Evolutionary conservation across 169 alveolate genomes (phyloP).

Genomic region (Eimeria praecox): DNA sequence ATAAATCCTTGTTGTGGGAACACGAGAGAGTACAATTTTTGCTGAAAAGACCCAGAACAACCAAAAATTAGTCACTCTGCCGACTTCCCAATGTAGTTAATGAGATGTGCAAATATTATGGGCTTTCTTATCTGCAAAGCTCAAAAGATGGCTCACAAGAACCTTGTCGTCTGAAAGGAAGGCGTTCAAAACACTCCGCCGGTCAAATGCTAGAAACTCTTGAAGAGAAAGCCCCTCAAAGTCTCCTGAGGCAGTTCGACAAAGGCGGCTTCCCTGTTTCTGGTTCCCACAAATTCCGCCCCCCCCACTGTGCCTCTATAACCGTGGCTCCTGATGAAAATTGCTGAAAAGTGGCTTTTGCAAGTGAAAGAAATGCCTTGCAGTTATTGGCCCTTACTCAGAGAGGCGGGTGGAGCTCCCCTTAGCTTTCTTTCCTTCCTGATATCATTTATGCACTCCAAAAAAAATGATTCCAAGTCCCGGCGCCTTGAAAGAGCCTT

Average conservation of each 20-base stretch:
- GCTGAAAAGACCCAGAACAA: not conserved
- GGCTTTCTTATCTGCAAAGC: not conserved
- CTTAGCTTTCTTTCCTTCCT: slow-evolving; percentile 46
- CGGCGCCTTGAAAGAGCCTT: slow-evolving; percentile 48
- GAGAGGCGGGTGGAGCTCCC: slow-evolving; percentile 24
- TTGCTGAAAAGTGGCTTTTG: not conserved
- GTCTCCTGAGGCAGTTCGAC: slow-evolving; percentile 4
- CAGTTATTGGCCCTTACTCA: not conserved
- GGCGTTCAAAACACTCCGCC: slow-evolving; percentile 49
- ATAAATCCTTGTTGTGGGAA: slow-evolving; percentile 34
- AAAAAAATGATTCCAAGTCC: slow-evolving; percentile 32
- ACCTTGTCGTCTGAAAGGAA: slow-evolving; percentile 31
- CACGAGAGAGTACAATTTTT: slow-evolving; percentile 28
- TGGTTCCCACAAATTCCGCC: not conserved
- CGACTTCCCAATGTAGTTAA: not conserved
- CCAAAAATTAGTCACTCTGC: not conserved
- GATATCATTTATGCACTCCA: slow-evolving; percentile 56
- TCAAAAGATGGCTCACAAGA: slow-evolving; percentile 30
- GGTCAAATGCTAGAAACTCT: slow-evolving; percentile 62
- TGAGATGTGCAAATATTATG: not conserved
- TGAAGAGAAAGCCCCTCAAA: slow-evolving; percentile 42
- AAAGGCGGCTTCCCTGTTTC: not conserved
- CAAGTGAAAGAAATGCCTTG: not conserved
- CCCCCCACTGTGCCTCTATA: not conserved
- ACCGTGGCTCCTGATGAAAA: not conserved